Conservation (phyloP, 164 flowering plant species). For the Umbilicus rupestris region DNA sequence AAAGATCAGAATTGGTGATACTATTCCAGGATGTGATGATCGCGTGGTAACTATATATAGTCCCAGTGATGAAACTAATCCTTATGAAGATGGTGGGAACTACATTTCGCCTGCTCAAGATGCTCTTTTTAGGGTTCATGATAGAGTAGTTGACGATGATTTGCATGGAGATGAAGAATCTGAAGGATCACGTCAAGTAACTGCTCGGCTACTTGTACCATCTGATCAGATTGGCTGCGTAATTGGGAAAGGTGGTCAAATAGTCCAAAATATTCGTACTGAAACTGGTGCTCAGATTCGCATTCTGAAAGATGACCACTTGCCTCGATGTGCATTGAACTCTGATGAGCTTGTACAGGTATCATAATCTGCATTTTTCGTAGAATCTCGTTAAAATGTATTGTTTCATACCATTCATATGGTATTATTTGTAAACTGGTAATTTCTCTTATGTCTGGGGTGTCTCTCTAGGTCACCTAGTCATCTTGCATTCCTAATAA, state of each 20-base stretch:
- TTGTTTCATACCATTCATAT: neutral
- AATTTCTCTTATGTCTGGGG: neutral
- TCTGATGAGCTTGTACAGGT: constrained; percentile 96
- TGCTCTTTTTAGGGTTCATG: constrained; percentile 86
- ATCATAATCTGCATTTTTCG: neutral
- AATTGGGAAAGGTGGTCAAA: constrained; percentile 95
- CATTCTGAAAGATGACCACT: constrained; percentile 77
- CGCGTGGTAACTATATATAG: constrained; percentile 90
- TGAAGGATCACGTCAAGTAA: constrained; percentile 52
- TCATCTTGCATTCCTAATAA: neutral
- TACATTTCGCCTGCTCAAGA: constrained; percentile 77
- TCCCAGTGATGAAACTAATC: constrained; percentile 57
- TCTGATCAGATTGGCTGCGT: constrained; percentile 97
- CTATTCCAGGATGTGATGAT: constrained; percentile 74
- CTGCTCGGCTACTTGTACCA: constrained; percentile 76
- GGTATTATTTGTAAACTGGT: neutral
- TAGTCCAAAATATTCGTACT: constrained; percentile 73
- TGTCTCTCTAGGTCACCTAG: neutral
- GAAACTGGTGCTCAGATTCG: constrained; percentile 91
- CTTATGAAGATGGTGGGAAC: constrained; percentile 39
- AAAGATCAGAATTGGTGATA: constrained; percentile 86
- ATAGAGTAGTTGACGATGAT: constrained; percentile 59
- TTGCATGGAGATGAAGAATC: constrained; percentile 37
- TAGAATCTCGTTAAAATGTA: neutral
- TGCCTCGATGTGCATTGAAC: constrained; percentile 80